A percentile compares a stretch with the other conserved stretches of the same genome.
Evolutionary conservation across 1,139 yeast genomes (phyloP).

Genomic region (Pichia sp.): DNA sequence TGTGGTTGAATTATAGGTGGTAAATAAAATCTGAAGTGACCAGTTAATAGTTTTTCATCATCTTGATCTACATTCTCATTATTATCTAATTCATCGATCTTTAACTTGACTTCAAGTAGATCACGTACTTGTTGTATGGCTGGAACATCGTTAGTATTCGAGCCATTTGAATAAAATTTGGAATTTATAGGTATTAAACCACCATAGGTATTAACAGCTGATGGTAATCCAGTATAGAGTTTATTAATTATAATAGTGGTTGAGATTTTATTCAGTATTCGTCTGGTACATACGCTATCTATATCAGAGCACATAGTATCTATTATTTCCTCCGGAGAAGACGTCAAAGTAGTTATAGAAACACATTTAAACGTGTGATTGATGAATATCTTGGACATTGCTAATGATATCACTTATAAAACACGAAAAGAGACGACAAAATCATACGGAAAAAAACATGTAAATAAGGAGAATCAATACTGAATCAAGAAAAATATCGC

Average conservation of each 20-base stretch:
- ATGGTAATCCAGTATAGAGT: slow-evolving; percentile 12
- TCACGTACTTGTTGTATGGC: slow-evolving; percentile 19
- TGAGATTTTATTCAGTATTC: slow-evolving; percentile 10
- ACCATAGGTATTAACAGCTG: background rate
- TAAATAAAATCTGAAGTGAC: slow-evolving; percentile 26
- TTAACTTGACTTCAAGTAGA: slow-evolving; percentile 20
- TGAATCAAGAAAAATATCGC: background rate
- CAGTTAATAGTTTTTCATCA: slow-evolving; percentile 15
- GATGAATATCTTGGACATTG: slow-evolving; percentile 26
- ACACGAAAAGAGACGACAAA: background rate
- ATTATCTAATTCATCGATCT: slow-evolving; percentile 18
- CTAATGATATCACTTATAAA: background rate
- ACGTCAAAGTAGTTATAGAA: slow-evolving; percentile 9
- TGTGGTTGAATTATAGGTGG: slow-evolving; percentile 25
- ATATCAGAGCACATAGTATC: slow-evolving; percentile 21
- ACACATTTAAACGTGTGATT: slow-evolving; percentile 21
- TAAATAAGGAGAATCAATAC: too few relatives aligned
- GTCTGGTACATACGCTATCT: slow-evolving; percentile 2
- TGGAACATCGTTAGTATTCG: slow-evolving; percentile 18
- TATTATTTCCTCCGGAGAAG: slow-evolving; percentile 12
- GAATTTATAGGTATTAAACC: slow-evolving; percentile 19
- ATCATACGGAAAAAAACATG: background rate
- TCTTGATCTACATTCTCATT: background rate
- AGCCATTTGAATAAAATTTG: slow-evolving; percentile 19
- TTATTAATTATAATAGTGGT: slow-evolving; percentile 17